phyloP scores from a whole-genome alignment of 2,329 filamentous ascomycete species.

The Verticillium alfalfae region DNA sequence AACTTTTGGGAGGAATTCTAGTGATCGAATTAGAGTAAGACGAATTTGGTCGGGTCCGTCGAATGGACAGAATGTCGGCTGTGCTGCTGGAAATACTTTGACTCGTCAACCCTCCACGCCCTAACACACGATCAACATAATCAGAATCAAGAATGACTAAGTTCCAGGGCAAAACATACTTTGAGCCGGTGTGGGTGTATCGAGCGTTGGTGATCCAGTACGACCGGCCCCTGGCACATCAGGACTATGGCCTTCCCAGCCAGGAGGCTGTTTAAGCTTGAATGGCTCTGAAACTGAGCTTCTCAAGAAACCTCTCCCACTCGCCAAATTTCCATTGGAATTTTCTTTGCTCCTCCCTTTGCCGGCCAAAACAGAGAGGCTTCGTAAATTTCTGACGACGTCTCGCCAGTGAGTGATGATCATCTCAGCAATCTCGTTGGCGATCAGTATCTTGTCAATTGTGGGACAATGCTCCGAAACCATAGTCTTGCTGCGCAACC shows the following conservation, averaged over 20 bases:
- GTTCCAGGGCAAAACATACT: constrained; percentile 14
- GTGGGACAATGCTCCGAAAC: constrained; percentile 9
- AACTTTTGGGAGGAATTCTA: neutral
- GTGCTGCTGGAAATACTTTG: neutral
- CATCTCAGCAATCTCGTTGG: constrained; percentile 59
- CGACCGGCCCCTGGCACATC: constrained; percentile 13
- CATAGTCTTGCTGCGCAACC: constrained; percentile 23
- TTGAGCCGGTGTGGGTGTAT: constrained; percentile 22
- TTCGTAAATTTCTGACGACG: constrained; percentile 54
- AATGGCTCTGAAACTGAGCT: constrained; percentile 37
- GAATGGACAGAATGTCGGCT: constrained; percentile 8
- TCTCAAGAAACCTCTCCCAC: constrained; percentile 17
- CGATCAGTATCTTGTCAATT: constrained; percentile 49
- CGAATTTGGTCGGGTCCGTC: constrained; percentile 10
- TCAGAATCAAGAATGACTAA: constrained; percentile 4
- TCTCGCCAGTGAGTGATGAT: constrained; percentile 61
- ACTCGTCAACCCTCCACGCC: constrained; percentile 4
- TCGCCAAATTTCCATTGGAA: neutral
- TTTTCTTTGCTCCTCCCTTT: constrained; percentile 8
- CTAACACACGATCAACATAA: constrained; percentile 1
- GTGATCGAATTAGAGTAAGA: neutral
- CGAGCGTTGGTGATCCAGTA: constrained; percentile 28
- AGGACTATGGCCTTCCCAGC: constrained; percentile 22
- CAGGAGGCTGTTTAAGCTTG: constrained; percentile 27
- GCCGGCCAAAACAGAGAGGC: constrained; percentile 28